A percentile compares a stretch with the other conserved stretches of the same genome.
These are phyloP conservation scores for Petunia axillaris DNA, from an alignment of 257 asterid genomes.

Conservation along the genomic window DNA sequence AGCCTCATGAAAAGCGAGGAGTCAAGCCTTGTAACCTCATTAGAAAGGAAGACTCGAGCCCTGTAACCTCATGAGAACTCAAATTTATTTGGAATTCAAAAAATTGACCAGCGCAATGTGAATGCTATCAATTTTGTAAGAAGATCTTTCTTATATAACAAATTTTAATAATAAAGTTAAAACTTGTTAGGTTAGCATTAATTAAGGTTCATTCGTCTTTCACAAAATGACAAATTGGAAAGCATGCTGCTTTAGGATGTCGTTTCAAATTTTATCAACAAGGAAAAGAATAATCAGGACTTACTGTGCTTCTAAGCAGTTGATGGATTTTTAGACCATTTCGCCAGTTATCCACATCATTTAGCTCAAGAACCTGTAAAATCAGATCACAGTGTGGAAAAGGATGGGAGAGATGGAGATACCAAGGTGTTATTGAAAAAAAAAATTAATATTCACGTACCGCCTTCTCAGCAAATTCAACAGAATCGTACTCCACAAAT, in stretches of 20 bases:
- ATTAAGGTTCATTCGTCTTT: neutral
- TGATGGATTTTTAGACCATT: conserved; percentile 80
- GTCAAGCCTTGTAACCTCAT: neutral
- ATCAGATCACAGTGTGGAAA: conserved; percentile 25
- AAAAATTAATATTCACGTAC: conserved; percentile 38
- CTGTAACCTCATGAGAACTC: conserved; percentile 11
- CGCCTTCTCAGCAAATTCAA: conserved; percentile 83
- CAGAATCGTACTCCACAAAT: conserved; percentile 86
- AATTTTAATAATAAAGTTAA: neutral
- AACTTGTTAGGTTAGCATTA: neutral
- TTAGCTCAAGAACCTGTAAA: conserved; percentile 66
- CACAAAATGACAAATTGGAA: neutral
- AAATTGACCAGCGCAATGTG: neutral
- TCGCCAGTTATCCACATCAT: conserved; percentile 83
- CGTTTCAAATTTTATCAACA: conserved; percentile 24
- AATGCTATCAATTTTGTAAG: neutral
- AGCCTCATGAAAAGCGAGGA: conserved; percentile 5
- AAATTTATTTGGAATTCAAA: neutral
- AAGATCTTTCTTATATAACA: neutral
- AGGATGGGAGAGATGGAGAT: conserved; percentile 15
- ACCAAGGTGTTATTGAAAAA: conserved; percentile 1
- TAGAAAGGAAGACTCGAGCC: neutral
- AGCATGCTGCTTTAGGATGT: neutral
- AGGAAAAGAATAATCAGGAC: conserved; percentile 29
- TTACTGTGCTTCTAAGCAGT: conserved; percentile 62